phyloP scores from a whole-genome alignment of 768 basidiomycete species.

The Russula abietina region DNA sequence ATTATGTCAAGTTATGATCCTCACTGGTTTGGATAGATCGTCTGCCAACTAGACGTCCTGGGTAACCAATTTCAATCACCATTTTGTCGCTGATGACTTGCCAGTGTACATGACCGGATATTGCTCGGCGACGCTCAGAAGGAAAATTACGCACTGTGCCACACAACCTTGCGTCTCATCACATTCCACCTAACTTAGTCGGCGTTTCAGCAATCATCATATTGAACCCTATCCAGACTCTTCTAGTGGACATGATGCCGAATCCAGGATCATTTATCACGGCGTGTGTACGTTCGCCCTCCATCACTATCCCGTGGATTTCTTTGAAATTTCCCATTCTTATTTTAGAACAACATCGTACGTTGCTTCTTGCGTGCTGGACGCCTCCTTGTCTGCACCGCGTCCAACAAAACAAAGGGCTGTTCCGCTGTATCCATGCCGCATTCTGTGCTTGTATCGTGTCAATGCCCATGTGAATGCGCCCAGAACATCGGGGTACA shows the following conservation, averaged over 20 bases:
- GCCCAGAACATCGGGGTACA: no score
- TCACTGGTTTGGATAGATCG: not conserved
- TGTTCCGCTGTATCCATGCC: no score
- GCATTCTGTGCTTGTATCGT: not conserved
- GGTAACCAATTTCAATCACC: no score
- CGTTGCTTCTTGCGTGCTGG: constrained; percentile 58
- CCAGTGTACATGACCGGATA: not conserved
- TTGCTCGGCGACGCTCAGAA: not conserved
- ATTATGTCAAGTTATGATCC: no score
- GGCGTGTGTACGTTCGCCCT: constrained; percentile 53
- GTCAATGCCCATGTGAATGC: no score
- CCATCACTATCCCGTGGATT: not conserved
- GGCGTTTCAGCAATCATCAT: constrained; percentile 41
- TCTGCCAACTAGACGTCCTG: not conserved
- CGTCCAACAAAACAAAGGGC: not conserved
- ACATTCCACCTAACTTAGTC: constrained; percentile 39
- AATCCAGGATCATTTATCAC: constrained; percentile 59
- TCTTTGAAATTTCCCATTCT: not conserved
- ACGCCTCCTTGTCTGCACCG: not conserved
- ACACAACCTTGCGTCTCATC: no score
- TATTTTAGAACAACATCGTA: constrained; percentile 58
- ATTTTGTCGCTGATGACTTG: not conserved
- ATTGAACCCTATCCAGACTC: constrained; percentile 54
- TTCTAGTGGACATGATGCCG: constrained; percentile 62
- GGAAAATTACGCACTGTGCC: no score